A percentile compares a stretch with the other conserved stretches of the same genome.
phyloP scores from a whole-genome alignment of 768 basidiomycete genomes.

The Sporobolomyces roseus region DNA sequence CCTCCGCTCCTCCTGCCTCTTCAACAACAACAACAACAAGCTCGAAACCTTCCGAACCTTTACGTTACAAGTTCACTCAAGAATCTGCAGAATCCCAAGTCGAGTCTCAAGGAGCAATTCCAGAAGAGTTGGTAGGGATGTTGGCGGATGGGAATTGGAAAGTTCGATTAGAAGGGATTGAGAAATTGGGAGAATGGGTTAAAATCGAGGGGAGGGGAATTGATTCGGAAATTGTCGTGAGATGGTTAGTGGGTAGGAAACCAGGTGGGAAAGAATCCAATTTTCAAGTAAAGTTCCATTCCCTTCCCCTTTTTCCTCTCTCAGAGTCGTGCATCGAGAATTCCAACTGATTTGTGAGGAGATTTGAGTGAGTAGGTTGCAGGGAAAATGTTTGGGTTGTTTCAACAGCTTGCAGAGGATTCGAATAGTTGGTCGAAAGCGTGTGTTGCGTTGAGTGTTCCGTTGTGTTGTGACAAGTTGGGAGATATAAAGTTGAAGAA shows the following conservation, averaged over 20 bases:
- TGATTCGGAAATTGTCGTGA: constrained; percentile 83
- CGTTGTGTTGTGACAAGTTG: constrained; percentile 84
- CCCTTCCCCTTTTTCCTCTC: constrained; percentile 9
- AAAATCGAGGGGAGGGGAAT: constrained; percentile 57
- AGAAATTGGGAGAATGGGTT: constrained; percentile 79
- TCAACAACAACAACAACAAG: not conserved
- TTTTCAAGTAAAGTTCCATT: constrained; percentile 67
- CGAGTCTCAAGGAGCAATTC: constrained; percentile 59
- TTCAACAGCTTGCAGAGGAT: constrained; percentile 66
- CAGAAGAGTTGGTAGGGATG: constrained; percentile 64
- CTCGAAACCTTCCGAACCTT: constrained; percentile 63
- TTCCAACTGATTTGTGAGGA: not conserved
- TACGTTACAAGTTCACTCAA: constrained; percentile 84
- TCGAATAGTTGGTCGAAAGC: constrained; percentile 81
- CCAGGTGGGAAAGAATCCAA: constrained; percentile 97
- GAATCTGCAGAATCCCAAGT: constrained; percentile 87
- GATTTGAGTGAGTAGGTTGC: constrained; percentile 62
- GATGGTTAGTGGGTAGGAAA: constrained; percentile 74
- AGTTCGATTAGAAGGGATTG: constrained; percentile 74
- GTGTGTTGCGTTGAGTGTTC: constrained; percentile 72
- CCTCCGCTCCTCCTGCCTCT: constrained; percentile 43
- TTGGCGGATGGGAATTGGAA: constrained; percentile 93
- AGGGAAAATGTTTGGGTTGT: constrained; percentile 75
- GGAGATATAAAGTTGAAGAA: constrained; percentile 97
- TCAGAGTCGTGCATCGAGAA: not conserved